Base-by-base conservation (phyloP, 305 asterid species). In the Fraxinus paxiana region DNA sequence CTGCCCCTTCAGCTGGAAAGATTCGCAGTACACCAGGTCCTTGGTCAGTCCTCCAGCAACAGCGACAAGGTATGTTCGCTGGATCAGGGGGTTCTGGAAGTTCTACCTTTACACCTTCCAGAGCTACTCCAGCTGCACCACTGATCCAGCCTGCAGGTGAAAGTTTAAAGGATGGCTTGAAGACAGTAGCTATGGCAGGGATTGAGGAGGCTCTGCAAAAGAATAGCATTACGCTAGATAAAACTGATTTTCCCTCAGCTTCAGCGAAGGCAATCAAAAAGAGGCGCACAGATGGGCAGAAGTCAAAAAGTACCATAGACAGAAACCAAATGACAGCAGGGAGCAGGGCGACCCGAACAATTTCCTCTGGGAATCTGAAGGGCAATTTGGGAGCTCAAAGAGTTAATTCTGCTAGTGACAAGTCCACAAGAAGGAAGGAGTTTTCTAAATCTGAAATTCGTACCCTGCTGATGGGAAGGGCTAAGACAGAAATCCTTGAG, bases 401-500 rank as follows among this genome's bases (percentile, higher is more conserved):
- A 71, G 56, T 54, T 72, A 63, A 34, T 79, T 70, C 82, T 46
- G 82, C 69, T 76, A 80, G 77, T 77, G 46, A 43, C 63, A 48
- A 43, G 70, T 56, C 78, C 17, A 72, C 30, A 13, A 48, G 71
- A 71, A 77, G 56, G 13, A 81, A 6, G 84, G 86, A 86, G 20
- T 63, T 72, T 2, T 77, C 83, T 6, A 71, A 26, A 37, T 4
- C 26, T 26, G 80, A 77, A 46, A 76, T 77, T 70, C 92, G 88
- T 41, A 82, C 3, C 63, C 61, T 87, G 89, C 82, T 89, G 82
- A 67, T 78, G 79, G 69, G 17, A 9, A 88, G 81, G 87, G 97
- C 92, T n/a, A 88, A 75, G 87, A 75, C 33, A 81, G 93, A 84
- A 75, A 81, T 91, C 69, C 56, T n/a, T 6, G 72, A 80, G 84